phyloP scores from a whole-genome alignment of 2,329 filamentous ascomycete genomes.

The Hypomyces rosellus region DNA sequence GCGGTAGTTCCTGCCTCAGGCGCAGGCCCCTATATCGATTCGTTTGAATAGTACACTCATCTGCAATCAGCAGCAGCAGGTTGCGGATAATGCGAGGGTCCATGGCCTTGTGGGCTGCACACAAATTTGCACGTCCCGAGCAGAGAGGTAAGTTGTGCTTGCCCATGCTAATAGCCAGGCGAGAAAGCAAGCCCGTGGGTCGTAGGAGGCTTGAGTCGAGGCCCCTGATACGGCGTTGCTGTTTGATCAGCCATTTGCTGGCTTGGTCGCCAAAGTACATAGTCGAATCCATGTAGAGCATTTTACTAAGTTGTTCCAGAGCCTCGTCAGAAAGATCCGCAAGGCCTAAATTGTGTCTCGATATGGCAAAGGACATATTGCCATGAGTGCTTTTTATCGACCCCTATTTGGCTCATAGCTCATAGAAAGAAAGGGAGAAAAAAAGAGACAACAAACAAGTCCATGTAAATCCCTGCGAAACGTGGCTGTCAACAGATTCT shows the following conservation, averaged over 20 bases:
- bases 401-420: neutral
- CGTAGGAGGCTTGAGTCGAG: constrained; percentile 16
- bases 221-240: constrained; percentile 19
- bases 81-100: constrained; percentile 38
- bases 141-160: constrained; percentile 18
- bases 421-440: too few species aligned
- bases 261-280: constrained; percentile 19
- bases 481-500: neutral
- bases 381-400: neutral
- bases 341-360: constrained; percentile 12
- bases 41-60: constrained; percentile 34
- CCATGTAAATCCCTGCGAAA: neutral
- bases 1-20: constrained; percentile 1
- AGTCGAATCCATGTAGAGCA: constrained; percentile 32
- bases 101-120: constrained; percentile 33
- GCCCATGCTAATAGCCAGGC: constrained; percentile 26
- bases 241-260: constrained; percentile 29
- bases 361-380: constrained; percentile 14
- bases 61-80: constrained; percentile 35
- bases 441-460: too few species aligned
- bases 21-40: constrained; percentile 22
- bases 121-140: constrained; percentile 32
- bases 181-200: constrained; percentile 24
- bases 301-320: constrained; percentile 26
- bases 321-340: constrained; percentile 17